A percentile compares a stretch with the other conserved stretches of the same genome.
Conservation (phyloP, 1,284 basidiomycete species). For the Apiotrichum veenhuisii region DNA sequence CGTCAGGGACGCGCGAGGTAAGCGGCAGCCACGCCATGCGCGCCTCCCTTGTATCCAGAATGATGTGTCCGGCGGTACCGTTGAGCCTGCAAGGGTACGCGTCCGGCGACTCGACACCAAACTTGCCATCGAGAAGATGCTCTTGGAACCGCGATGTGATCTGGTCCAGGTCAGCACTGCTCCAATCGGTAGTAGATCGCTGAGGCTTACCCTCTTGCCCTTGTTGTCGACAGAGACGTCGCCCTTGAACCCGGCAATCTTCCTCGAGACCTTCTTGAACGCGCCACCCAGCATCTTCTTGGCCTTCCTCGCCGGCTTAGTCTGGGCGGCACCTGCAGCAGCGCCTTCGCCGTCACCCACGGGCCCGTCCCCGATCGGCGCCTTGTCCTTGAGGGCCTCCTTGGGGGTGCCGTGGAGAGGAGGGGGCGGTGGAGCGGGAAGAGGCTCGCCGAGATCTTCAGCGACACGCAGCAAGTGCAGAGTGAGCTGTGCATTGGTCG, state of each 20-base stretch:
- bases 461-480: conserved; percentile 56
- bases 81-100: conserved; percentile 2
- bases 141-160: neutral
- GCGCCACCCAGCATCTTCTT: conserved; percentile 1
- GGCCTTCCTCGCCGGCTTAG: no score
- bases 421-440: conserved; percentile 49
- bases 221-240: conserved; percentile 5
- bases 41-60: neutral
- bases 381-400: neutral
- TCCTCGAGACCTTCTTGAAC: conserved; percentile 8
- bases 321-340: no score
- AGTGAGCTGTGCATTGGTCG: conserved; percentile 59
- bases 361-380: neutral
- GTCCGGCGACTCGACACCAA: conserved; percentile 2
- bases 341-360: no score
- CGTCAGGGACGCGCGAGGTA: neutral
- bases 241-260: conserved; percentile 3
- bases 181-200: no score
- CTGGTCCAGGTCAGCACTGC: no score
- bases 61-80: conserved; percentile 1
- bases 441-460: conserved; percentile 46
- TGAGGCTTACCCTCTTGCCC: neutral
- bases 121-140: conserved; percentile 3
- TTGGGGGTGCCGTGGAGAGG: neutral
- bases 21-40: neutral